Conservation (phyloP, 352 stramenopile species). For the Phytophthora boehmeriae region DNA sequence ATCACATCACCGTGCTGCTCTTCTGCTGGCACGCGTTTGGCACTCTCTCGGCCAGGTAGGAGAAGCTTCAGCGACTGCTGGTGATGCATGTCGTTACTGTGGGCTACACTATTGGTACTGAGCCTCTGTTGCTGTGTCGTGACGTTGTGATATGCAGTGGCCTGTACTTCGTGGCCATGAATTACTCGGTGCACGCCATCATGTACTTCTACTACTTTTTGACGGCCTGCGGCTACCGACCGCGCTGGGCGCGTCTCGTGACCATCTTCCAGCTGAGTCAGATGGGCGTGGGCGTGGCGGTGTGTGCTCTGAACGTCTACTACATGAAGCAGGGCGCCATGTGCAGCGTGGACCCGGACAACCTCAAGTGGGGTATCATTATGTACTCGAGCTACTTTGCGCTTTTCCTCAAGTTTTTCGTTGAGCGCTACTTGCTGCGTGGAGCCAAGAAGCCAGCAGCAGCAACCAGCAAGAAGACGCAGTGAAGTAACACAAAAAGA, state of each 20-base stretch:
- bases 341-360: constrained; percentile 84
- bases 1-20: constrained; percentile 97
- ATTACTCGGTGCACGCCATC: constrained; percentile 97
- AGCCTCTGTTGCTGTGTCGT: constrained; percentile 6
- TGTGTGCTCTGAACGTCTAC: constrained; percentile 78
- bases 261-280: constrained; percentile 93
- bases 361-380: constrained; percentile 89
- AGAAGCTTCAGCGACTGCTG: constrained; percentile 14
- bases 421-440: constrained; percentile 86
- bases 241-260: constrained; percentile 79
- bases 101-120: constrained; percentile 10
- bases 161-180: constrained; percentile 98
- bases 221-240: constrained; percentile 80
- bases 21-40: constrained; percentile 98
- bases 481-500: constrained; percentile 32
- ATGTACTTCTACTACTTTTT: constrained; percentile 99
- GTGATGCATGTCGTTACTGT: constrained; percentile 9
- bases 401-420: constrained; percentile 93
- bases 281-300: constrained; percentile 79
- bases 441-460: constrained; percentile 40
- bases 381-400: constrained; percentile 96
- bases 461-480: constrained; percentile 43
- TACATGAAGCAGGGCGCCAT: constrained; percentile 70
- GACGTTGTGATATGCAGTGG: constrained; percentile 53
- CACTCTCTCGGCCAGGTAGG: constrained; percentile 84